Base-by-base conservation (phyloP, 2,329 filamentous ascomycete species). In the Paramyrothecium sp. region DNA sequence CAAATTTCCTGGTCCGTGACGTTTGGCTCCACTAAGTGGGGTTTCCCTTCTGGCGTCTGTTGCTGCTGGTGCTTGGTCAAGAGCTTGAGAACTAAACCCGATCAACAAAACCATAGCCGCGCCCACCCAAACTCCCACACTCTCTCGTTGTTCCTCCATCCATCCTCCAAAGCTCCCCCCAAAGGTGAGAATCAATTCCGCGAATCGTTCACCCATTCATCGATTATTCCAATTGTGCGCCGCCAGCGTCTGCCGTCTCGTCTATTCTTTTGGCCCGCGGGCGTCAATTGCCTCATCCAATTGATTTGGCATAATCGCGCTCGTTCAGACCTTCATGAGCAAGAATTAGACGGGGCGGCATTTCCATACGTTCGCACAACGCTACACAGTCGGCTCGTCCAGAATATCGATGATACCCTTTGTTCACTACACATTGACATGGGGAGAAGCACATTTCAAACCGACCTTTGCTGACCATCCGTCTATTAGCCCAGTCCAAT, bases 101-200 rank as follows among this genome's bases (percentile, higher is more conserved):
- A 68, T 67, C 60, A 68, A 67, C 66, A 68, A 68, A 68, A 68
- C 61, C 65, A 67, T 44, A 64, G 63, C 60, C 61, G 56, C 65
- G 58, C 66, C 66, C 66, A 61, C 66, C 66, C 59, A 66, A 61
- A 65, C 66, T 63, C 63, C 59, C 59, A 59, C 52, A 60, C 21
- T 62, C 54, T 41, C 49, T 67, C 60, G 61, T 58, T 66, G 63
- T 61, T 67, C 68, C 66, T 66, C 56, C 66, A 68, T 65, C 65
- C 65, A 68, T 65, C 65, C 65, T 68, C 57, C 64, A 65, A 41
- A 65, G 60, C 57, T 68, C 64, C 49, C 16, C 16, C 22, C 55
- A 65, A 65, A 68, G 63, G 66, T 67, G 64, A 58, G 64, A 38
- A 33, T 22, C 33, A 23, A 21, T 33, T 13, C 19, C n/a, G 17